Percentiles rank a stretch among this genome's conserved stretches.
Evolutionary conservation across 768 basidiomycete genomes (phyloP).

Genomic region (Naganishia friedmannii): DNA sequence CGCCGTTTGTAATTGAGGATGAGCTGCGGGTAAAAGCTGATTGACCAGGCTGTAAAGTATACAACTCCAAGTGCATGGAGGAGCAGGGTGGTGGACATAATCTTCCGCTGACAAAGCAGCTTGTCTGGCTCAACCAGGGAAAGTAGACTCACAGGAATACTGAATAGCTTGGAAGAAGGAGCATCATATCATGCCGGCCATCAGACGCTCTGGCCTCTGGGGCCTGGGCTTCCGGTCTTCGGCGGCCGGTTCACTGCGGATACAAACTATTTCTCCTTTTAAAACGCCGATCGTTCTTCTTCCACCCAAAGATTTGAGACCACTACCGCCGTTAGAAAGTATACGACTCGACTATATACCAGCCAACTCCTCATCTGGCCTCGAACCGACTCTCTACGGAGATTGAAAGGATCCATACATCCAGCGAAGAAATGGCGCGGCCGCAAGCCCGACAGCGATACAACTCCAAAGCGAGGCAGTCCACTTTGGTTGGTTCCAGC

Average conservation of each 20-base stretch:
- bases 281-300: conserved; percentile 6
- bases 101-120: background rate
- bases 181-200: too few relatives aligned
- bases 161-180: too few relatives aligned
- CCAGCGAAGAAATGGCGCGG: conserved; percentile 16
- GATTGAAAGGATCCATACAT: background rate
- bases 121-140: background rate
- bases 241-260: background rate
- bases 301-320: conserved; percentile 17
- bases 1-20: conserved; percentile 52
- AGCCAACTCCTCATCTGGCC: background rate
- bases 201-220: too few relatives aligned
- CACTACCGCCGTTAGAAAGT: too few relatives aligned
- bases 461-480: conserved; percentile 69
- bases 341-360: too few relatives aligned
- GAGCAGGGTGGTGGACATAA: conserved; percentile 5
- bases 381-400: background rate
- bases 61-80: conserved; percentile 37
- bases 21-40: conserved; percentile 54
- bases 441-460: conserved; percentile 49
- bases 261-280: conserved; percentile 1
- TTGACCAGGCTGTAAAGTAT: conserved; percentile 51
- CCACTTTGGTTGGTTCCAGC: conserved; percentile 59
- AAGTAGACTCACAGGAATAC: too few relatives aligned
- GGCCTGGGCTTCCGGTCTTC: background rate